A percentile compares a stretch with the other conserved stretches of the same genome.
phyloP scores from a whole-genome alignment of 2,329 filamentous ascomycete genomes.

The Scortechinia acanthostroma region DNA sequence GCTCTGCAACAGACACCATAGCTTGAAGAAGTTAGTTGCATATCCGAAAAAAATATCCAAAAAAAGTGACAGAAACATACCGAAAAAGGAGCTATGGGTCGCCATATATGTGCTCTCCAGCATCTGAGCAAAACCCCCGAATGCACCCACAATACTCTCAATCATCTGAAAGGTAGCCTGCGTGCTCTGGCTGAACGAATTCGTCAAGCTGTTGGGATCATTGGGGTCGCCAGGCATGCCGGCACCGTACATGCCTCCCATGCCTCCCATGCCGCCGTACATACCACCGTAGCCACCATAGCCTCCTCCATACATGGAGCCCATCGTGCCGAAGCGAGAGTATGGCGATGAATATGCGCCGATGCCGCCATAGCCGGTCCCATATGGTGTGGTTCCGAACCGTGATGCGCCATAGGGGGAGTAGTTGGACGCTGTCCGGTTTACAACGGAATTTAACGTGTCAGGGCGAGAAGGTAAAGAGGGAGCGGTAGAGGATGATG shows the following conservation, averaged over 20 bases:
- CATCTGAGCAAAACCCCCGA: slow-evolving; percentile 98
- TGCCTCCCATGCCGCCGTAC: slow-evolving; percentile 27
- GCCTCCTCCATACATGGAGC: slow-evolving; percentile 31
- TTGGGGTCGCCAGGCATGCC: slow-evolving; percentile 49
- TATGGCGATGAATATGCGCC: slow-evolving; percentile 19
- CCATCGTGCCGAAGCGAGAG: slow-evolving; percentile 32
- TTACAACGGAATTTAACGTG: slow-evolving; percentile 71
- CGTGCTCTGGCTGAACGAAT: slow-evolving; percentile 88
- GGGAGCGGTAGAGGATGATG: slow-evolving; percentile 41
- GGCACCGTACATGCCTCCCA: slow-evolving; percentile 20
- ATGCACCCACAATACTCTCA: slow-evolving; percentile 90
- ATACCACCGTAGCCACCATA: slow-evolving; percentile 5
- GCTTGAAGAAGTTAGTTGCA: slow-evolving; percentile 38
- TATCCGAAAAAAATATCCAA: too few relatives aligned
- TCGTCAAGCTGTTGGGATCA: slow-evolving; percentile 88
- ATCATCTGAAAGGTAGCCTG: slow-evolving; percentile 97
- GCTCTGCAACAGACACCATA: slow-evolving; percentile 96
- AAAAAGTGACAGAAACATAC: slow-evolving; percentile 33
- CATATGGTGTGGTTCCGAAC: slow-evolving; percentile 25
- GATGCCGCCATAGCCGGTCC: slow-evolving; percentile 34
- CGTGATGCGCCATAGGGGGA: slow-evolving; percentile 29
- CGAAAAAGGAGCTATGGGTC: slow-evolving; percentile 96
- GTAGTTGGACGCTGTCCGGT: slow-evolving; percentile 75
- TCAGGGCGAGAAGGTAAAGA: slow-evolving; percentile 75
- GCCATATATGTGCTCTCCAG: slow-evolving; percentile 99